phyloP scores from a whole-genome alignment of 106 monocot genomes.

The Vanilla planifolia region DNA sequence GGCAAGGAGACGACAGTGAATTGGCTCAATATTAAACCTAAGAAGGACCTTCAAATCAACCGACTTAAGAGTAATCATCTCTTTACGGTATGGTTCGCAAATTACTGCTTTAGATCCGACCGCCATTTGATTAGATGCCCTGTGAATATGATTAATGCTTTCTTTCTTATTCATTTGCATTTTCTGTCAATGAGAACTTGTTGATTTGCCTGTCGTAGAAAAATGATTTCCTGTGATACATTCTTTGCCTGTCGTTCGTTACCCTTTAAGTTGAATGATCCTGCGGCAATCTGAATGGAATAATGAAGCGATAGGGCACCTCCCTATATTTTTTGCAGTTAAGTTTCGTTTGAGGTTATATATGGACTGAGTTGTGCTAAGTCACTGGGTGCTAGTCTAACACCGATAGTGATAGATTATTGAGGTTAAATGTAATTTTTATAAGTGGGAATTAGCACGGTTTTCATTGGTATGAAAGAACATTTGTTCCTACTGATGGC shows the following conservation, averaged over 20 bases:
- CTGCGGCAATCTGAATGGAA: background rate
- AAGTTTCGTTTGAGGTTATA: too few species aligned
- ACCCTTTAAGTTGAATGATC: background rate
- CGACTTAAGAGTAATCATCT: constrained; percentile 44
- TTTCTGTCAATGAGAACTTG: background rate
- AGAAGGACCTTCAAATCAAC: constrained; percentile 50
- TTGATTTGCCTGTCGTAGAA: background rate
- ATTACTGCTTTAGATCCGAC: background rate
- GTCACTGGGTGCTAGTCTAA: too few species aligned
- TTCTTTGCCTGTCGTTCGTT: too few species aligned
- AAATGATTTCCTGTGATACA: too few species aligned
- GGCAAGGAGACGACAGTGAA: constrained; percentile 10
- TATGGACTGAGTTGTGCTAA: too few species aligned
- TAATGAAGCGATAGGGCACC: background rate
- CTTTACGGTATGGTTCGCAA: constrained; percentile 33
- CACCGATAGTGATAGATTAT: too few species aligned
- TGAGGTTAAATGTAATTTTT: too few species aligned
- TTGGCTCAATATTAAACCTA: constrained; percentile 52
- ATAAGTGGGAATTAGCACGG: too few species aligned
- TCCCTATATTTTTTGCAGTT: too few species aligned
- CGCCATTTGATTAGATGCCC: background rate
- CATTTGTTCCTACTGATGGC: too few species aligned
- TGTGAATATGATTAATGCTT: background rate
- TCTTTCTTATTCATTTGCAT: too few species aligned
- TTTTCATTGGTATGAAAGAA: too few species aligned